These are phyloP conservation scores for Xanthoconium stramineum DNA, from an alignment of 768 basidiomycete species.

Conservation along the genomic window DNA sequence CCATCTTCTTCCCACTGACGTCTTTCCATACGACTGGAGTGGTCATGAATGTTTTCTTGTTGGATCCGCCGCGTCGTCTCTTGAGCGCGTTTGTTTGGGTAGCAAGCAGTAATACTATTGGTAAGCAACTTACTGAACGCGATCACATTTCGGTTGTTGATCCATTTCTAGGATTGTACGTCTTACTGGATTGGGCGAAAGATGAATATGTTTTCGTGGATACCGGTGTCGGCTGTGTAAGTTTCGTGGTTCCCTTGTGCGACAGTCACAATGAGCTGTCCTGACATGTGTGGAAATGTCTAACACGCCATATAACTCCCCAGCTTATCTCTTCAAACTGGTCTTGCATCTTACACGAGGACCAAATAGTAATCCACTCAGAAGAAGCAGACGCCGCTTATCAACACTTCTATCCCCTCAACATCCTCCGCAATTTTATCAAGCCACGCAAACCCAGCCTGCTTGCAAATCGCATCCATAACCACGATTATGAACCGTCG, in stretches of 20 bases:
- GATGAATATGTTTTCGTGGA: slow-evolving; percentile 69
- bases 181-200: slow-evolving; percentile 63
- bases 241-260: slow-evolving; percentile 20
- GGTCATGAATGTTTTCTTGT: slow-evolving; percentile 75
- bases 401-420: slow-evolving; percentile 67
- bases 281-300: neutral
- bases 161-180: slow-evolving; percentile 54
- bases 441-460: slow-evolving; percentile 25
- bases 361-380: slow-evolving; percentile 69
- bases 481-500: slow-evolving; percentile 1
- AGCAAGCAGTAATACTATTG: slow-evolving; percentile 37
- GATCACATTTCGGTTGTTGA: neutral
- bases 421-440: slow-evolving; percentile 30
- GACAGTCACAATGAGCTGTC: slow-evolving; percentile 5
- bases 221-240: slow-evolving; percentile 69
- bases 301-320: neutral
- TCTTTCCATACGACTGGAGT: slow-evolving; percentile 62
- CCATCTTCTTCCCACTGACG: slow-evolving; percentile 57
- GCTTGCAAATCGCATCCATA: slow-evolving; percentile 7
- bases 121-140: slow-evolving; percentile 9
- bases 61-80: slow-evolving; percentile 59
- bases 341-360: slow-evolving; percentile 69
- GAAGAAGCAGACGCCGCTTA: slow-evolving; percentile 64
- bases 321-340: slow-evolving; percentile 70
- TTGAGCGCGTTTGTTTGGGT: slow-evolving; percentile 73